These are phyloP conservation scores for Pythium rhizo-oryzae DNA, from an alignment of 352 stramenopile genomes.

Conservation along the genomic window DNA sequence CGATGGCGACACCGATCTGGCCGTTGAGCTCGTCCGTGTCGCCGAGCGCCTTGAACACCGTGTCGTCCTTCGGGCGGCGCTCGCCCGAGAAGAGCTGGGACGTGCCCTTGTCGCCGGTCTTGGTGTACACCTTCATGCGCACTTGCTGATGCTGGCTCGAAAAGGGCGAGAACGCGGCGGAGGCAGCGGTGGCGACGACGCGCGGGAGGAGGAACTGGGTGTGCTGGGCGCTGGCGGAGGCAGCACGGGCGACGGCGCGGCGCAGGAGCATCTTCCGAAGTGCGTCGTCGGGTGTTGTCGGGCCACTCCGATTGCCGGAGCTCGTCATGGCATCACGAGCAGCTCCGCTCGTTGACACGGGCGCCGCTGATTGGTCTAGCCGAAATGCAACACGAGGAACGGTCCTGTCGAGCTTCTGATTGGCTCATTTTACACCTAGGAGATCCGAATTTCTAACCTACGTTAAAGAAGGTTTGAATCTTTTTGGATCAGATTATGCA, in stretches of 20 bases:
- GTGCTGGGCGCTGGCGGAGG: neutral
- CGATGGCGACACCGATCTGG: slow-evolving; percentile 65
- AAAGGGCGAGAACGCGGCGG: neutral
- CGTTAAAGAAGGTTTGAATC: neutral
- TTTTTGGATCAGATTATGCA: slow-evolving; percentile 11
- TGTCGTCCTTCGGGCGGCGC: slow-evolving; percentile 83
- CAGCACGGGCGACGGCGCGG: slow-evolving; percentile 3
- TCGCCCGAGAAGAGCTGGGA: slow-evolving; percentile 93
- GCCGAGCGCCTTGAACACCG: slow-evolving; percentile 89
- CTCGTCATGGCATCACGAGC: neutral
- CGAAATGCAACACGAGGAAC: slow-evolving; percentile 5
- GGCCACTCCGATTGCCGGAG: neutral
- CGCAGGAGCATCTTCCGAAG: slow-evolving; percentile 19
- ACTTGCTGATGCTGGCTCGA: slow-evolving; percentile 16
- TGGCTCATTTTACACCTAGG: slow-evolving; percentile 5
- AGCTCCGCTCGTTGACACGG: neutral
- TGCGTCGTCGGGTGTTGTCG: neutral
- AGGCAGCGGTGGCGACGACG: neutral
- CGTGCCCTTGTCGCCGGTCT: slow-evolving; percentile 92
- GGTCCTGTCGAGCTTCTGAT: neutral
- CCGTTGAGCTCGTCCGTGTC: slow-evolving; percentile 93
- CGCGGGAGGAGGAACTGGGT: neutral
- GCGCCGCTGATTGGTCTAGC: neutral
- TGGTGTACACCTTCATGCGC: slow-evolving; percentile 92
- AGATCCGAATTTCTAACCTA: neutral